These are phyloP conservation scores for Aegilops longissima DNA, from an alignment of 176 grass and related monocot species.

Conservation along the genomic window DNA sequence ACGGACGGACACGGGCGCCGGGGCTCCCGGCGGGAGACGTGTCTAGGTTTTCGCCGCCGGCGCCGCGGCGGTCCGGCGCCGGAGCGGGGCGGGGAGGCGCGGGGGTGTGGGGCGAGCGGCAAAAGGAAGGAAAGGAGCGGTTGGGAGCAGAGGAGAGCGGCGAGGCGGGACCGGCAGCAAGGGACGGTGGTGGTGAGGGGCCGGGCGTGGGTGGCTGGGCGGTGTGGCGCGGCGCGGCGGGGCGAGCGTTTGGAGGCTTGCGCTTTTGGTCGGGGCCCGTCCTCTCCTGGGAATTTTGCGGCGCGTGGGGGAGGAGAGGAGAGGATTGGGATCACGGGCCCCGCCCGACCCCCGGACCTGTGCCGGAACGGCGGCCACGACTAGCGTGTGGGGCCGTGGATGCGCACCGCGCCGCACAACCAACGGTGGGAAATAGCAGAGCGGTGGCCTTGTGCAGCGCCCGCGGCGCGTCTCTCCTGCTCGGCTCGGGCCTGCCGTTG, in stretches of 20 bases:
- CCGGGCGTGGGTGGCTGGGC: not conserved
- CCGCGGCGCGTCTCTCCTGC: not conserved
- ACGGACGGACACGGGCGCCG: not conserved
- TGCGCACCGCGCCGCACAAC: not conserved
- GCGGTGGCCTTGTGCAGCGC: too few relatives aligned
- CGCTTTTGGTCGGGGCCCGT: not conserved
- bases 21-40: not conserved
- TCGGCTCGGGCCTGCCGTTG: not conserved
- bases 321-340: not conserved
- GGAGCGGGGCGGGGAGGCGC: slow-evolving; percentile 7
- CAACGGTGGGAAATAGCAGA: not conserved
- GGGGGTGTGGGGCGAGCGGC: not conserved
- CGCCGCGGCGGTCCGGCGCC: slow-evolving; percentile 6
- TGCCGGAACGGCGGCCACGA: not conserved
- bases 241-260: not conserved
- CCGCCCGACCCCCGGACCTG: too few relatives aligned
- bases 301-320: not conserved
- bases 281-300: not conserved
- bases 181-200: not conserved
- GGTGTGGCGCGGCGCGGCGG: too few relatives aligned
- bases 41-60: slow-evolving; percentile 26
- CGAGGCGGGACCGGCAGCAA: not conserved
- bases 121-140: slow-evolving; percentile 45
- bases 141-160: slow-evolving; percentile 49
- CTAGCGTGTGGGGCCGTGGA: not conserved